phyloP scores from a whole-genome alignment of 2,329 filamentous ascomycete species.

The Aspergillus texensis region DNA sequence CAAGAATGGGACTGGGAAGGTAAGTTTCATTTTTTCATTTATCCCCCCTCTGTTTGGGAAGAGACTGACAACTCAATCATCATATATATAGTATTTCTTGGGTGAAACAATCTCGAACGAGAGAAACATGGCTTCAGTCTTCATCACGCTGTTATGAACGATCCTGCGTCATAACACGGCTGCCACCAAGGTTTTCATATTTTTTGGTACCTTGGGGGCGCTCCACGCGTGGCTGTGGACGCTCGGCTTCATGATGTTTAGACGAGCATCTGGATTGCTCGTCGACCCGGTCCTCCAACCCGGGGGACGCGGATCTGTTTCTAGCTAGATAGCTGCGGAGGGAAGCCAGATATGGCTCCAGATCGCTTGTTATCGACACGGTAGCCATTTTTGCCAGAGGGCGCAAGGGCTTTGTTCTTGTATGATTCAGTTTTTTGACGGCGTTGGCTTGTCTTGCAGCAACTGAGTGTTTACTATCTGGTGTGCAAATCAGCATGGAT shows the following conservation, averaged over 20 bases:
- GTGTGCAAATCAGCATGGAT: conserved; percentile 23
- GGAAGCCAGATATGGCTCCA: conserved; percentile 34
- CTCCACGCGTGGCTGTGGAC: conserved; percentile 3
- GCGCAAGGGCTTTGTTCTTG: conserved; percentile 6
- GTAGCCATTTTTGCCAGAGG: conserved; percentile 27
- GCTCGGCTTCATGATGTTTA: neutral
- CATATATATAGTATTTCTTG: conserved; percentile 41
- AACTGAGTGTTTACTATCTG: conserved; percentile 20
- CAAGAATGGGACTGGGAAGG: conserved; percentile 73
- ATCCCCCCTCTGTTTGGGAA: neutral
- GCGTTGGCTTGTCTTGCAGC: conserved; percentile 2
- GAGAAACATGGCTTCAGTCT: neutral
- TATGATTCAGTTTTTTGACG: conserved; percentile 8
- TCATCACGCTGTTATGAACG: conserved; percentile 1
- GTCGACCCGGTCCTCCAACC: conserved; percentile 6
- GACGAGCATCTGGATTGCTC: neutral
- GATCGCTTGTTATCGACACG: conserved; percentile 34
- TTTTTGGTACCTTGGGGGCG: conserved; percentile 1
- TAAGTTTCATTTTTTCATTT: conserved; percentile 37
- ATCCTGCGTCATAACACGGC: neutral
- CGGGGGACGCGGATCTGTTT: conserved; percentile 4
- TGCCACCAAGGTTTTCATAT: neutral
- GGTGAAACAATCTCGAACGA: conserved; percentile 25
- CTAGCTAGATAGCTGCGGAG: conserved; percentile 30
- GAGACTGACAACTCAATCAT: conserved; percentile 10